Base-by-base conservation (phyloP, 2,329 filamentous ascomycete species). In the Cladosporium austrohemisphaericum region DNA sequence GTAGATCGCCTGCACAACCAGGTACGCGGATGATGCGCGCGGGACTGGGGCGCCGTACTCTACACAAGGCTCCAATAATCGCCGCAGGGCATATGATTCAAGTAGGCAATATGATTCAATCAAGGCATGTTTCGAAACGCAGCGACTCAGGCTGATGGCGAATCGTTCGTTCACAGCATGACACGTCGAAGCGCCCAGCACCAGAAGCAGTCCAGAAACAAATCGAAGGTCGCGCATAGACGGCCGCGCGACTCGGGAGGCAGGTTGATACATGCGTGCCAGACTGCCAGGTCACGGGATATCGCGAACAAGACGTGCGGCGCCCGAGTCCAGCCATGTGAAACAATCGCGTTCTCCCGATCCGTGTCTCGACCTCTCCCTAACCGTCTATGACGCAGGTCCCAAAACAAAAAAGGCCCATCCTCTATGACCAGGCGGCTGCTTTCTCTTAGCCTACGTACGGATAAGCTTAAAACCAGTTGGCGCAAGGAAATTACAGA, bases 311-410 rank as follows among this genome's bases (percentile, higher is more conserved):
- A 14, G 16, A 31, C 5, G 25, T 41, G 25, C 19, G 18, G 35
- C 16, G 36, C 19, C 11, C 36, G 20, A 11, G 19, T 23, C 14
- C 32, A 35, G 32, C 32, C 3, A 14, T 23, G 16, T 38, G 36
- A 47, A 36, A 31, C 33, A 37, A 20, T 38, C 33, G 33, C 44
- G 44, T 32, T 33, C 25, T 25, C 22, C 20, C 22, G 41, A 25
- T 36, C 29, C 41, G 26, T 44, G 41, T 44, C 41, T 44, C 41
- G 37, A 40, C 37, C n/a, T 28, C 37, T 40, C 37, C 37, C 37
- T 40, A 40, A 40, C 37, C 29, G 29, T 26, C 37, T 23, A 40
- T 40, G 37, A 40, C 37, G 37, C 22, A 6, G 29, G n/a, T 32
- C 29, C n/a, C n/a, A n/a, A n/a, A n/a, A n/a, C n/a, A 14, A 32